phyloP scores from a whole-genome alignment of 2,329 filamentous ascomycete species.

The Madurella mycetomatis region DNA sequence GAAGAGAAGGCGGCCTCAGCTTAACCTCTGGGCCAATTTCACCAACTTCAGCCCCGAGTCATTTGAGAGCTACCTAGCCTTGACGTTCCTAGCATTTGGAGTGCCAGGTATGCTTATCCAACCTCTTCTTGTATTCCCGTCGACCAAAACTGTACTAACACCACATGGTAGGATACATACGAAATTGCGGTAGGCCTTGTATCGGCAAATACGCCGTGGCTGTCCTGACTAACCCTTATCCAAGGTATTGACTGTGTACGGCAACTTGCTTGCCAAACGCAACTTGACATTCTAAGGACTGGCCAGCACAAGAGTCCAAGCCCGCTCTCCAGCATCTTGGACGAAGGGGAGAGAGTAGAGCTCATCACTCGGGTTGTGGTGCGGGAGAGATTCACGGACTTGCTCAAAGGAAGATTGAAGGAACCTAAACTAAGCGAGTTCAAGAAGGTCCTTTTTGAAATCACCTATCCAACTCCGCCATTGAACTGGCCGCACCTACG shows the following conservation, averaged over 20 bases:
- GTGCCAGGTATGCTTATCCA: background rate
- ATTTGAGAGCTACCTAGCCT: background rate
- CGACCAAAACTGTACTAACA: background rate
- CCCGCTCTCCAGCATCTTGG: background rate
- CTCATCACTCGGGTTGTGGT: constrained; percentile 7
- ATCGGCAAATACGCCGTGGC: no score
- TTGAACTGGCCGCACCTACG: background rate
- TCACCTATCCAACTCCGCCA: constrained; percentile 16
- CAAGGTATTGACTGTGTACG: constrained; percentile 15
- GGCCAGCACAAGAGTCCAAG: background rate
- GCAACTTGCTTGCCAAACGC: constrained; percentile 3
- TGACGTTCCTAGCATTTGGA: background rate
- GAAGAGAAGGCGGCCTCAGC: background rate
- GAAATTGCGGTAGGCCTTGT: constrained; percentile 11
- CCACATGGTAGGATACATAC: constrained; percentile 4
- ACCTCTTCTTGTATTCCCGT: background rate
- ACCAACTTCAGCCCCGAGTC: background rate
- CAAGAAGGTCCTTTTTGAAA: constrained; percentile 12
- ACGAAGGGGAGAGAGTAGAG: constrained; percentile 11
- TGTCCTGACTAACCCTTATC: background rate
- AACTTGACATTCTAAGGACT: constrained; percentile 3
- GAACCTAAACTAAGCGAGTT: background rate
- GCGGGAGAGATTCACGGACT: constrained; percentile 1
- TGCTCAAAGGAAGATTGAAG: constrained; percentile 1
- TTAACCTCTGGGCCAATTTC: background rate